phyloP scores from a whole-genome alignment of 78 protist species.

The Speleostelium caveatum region DNA sequence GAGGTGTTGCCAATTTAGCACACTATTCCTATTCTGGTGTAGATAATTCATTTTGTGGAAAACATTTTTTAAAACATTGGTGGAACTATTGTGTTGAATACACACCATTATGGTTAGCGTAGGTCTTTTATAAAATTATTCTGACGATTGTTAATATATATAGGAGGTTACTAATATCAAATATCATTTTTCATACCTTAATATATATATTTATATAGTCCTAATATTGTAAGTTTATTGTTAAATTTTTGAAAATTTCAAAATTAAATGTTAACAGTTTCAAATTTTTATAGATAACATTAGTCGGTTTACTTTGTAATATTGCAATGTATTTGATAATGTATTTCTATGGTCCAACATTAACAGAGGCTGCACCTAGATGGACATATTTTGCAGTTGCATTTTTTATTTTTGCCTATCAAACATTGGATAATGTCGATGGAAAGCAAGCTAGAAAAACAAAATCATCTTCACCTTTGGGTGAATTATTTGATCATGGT shows the following conservation, averaged over 20 bases:
- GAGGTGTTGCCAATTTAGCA: conserved; percentile 71
- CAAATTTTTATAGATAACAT: conserved; percentile 36
- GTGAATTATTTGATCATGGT: conserved; percentile 91
- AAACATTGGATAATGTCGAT: conserved; percentile 89
- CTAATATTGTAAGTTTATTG: conserved; percentile 9
- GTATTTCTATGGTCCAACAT: conserved; percentile 46
- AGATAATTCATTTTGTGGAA: conserved; percentile 76
- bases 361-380: conserved; percentile 58
- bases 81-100: conserved; percentile 67
- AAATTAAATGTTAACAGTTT: background rate
- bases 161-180: too few relatives aligned
- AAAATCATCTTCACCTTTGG: conserved; percentile 88
- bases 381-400: conserved; percentile 78
- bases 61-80: conserved; percentile 67
- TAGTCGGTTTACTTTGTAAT: conserved; percentile 69
- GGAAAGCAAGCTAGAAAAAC: conserved; percentile 92
- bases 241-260: too few relatives aligned
- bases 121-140: too few relatives aligned
- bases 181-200: background rate
- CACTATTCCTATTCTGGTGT: conserved; percentile 75
- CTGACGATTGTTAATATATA: too few relatives aligned
- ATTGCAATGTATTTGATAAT: conserved; percentile 67
- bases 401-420: conserved; percentile 77
- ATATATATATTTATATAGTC: background rate
- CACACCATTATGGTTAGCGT: conserved; percentile 77